Percentiles rank a stretch among this genome's conserved stretches.
Evolutionary conservation across 129 eudicot species (phyloP).

Genomic region (Chrysanthemum lavandulifolium): DNA sequence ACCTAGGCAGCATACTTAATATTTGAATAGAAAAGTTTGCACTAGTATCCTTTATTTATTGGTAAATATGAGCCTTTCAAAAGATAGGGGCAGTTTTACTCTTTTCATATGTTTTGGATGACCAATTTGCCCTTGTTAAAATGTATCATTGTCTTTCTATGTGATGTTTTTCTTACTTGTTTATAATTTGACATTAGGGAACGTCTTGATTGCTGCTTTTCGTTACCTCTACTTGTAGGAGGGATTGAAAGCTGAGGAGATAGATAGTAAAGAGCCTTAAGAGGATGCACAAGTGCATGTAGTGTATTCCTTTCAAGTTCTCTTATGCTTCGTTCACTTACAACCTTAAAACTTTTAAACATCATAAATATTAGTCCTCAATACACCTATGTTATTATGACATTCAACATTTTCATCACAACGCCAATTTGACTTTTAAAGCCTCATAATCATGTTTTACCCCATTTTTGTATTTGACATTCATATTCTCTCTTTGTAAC

Average conservation of each 20-base stretch:
- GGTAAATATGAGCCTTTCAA: too few relatives aligned
- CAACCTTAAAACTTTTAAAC: not conserved
- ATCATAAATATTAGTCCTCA: not conserved
- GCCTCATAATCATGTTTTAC: too few relatives aligned
- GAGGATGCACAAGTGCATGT: constrained; percentile 82
- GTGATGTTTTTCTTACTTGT: not conserved
- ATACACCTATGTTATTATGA: not conserved
- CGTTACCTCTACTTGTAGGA: constrained; percentile 43
- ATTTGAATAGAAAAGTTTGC: too few relatives aligned
- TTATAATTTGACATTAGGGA: not conserved
- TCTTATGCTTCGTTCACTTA: not conserved
- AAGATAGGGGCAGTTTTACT: too few relatives aligned
- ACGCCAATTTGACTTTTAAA: too few relatives aligned
- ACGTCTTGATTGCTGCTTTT: not conserved
- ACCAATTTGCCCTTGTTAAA: not conserved
- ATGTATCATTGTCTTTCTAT: not conserved
- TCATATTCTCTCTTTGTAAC: too few relatives aligned
- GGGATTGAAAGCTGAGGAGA: constrained; percentile 88
- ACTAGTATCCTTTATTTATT: too few relatives aligned
- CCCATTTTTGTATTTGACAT: too few relatives aligned
- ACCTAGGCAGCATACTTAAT: too few relatives aligned
- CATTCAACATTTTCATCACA: too few relatives aligned
- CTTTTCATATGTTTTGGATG: not conserved
- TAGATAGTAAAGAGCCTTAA: constrained; percentile 77
- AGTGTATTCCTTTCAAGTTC: not conserved